These are phyloP conservation scores for Linnemannia zychae DNA, from an alignment of 192 early-diverging fungal genomes.

Conservation along the genomic window DNA sequence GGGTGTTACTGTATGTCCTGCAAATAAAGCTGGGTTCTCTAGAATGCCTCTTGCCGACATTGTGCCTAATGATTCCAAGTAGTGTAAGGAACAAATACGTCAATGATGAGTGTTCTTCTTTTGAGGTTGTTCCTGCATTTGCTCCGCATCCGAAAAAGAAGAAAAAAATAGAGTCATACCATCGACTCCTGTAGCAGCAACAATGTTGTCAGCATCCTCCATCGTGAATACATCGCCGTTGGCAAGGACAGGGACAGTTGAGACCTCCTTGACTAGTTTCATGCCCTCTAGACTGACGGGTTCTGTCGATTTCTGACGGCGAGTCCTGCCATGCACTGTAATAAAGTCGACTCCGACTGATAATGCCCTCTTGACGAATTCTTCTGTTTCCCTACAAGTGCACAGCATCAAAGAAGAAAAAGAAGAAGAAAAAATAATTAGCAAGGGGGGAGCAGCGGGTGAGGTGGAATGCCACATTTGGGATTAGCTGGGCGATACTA, in stretches of 20 bases:
- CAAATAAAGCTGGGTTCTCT: constrained; percentile 94
- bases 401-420: neutral
- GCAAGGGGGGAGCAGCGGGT: neutral
- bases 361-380: constrained; percentile 88
- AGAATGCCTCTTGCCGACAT: constrained; percentile 95
- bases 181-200: constrained; percentile 82
- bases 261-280: constrained; percentile 83
- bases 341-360: constrained; percentile 91
- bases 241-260: constrained; percentile 85
- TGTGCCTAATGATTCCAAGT: constrained; percentile 61
- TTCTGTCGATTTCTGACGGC: constrained; percentile 84
- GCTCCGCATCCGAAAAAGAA: neutral
- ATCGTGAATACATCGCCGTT: constrained; percentile 89
- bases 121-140: neutral
- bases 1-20: constrained; percentile 84
- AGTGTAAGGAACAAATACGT: neutral
- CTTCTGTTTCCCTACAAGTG: constrained; percentile 76
- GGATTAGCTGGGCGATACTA: too few species aligned
- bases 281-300: constrained; percentile 87
- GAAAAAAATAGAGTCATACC: constrained; percentile 66
- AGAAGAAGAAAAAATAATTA: constrained; percentile 5
- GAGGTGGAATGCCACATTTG: neutral
- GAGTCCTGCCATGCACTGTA: constrained; percentile 91
- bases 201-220: constrained; percentile 81
- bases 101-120: neutral